Base-by-base conservation (phyloP, 805 yeast species). In the Candida tallmaniae region DNA sequence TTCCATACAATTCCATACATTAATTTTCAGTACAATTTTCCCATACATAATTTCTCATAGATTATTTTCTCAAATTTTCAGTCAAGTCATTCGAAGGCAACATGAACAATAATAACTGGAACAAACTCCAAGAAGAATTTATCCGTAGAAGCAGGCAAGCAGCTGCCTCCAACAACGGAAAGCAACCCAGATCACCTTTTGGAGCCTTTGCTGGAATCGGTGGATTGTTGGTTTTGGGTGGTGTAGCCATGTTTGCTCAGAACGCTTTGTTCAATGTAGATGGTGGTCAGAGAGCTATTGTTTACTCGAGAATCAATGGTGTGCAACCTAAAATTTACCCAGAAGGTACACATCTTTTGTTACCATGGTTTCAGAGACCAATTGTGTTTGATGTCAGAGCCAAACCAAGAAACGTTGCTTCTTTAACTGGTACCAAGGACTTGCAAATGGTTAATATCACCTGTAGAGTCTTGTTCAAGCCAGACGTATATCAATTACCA, bases 381-480 rank as follows among this genome's bases (percentile, higher is more conserved):
- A 73, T 88, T 32, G 76, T 88, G 34, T 93, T 83, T 61, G 97
- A 93, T 57, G 95, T 93, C 40, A 78, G 98, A 52, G 97, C 98
- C 30, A 90, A 87, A 58, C 98, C 98, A 40, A 80, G 97, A 64
- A 88, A 88, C 49, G 94, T 93, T 41, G 85, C 97, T 10, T 86
- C 96, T 17, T 74, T 94, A 52, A 93, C 98, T 1, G 98, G 98
- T 46, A 93, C 98, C 15, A 93, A 93, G 67, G 98, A 93, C 65
- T 74, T 93, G 56, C 98, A 93, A 68, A 93, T 93, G 98, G 98
- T 93, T 32, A 93, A 88, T 62, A 90, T 93, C 55, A 90, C 97
- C n/a, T 93, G 98, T 62, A 82, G 98, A 68, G 98, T 93, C 17
- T 74, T 93, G 50, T 83, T 94, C 36, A 80, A 89, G 58, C 98